phyloP scores from a whole-genome alignment of 139 green algal species.

The Chlorella sp. region DNA sequence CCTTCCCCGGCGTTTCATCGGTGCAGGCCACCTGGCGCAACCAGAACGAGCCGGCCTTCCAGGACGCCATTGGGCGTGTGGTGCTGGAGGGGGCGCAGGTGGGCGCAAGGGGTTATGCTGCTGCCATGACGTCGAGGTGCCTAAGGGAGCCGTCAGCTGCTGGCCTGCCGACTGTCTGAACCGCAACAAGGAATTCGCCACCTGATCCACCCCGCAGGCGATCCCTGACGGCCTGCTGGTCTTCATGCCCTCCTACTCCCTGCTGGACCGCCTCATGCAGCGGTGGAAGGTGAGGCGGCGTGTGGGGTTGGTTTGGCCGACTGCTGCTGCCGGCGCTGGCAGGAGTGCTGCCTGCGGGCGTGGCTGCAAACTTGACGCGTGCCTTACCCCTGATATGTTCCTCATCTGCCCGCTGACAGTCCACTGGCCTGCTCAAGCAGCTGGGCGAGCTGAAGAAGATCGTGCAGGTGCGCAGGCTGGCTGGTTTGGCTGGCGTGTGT shows the following conservation, averaged over 20 bases:
- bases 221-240: slow-evolving; percentile 93
- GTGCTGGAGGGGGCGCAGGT: slow-evolving; percentile 54
- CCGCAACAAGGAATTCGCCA: no score
- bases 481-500: no score
- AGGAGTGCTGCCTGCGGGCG: background rate
- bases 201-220: background rate
- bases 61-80: slow-evolving; percentile 66
- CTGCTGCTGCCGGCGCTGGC: background rate
- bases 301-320: no score
- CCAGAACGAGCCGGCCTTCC: slow-evolving; percentile 46
- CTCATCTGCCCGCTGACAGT: slow-evolving; percentile 45
- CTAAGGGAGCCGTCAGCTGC: no score
- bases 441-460: slow-evolving; percentile 76
- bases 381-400: background rate
- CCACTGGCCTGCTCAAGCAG: slow-evolving; percentile 63
- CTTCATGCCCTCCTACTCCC: slow-evolving; percentile 90
- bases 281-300: slow-evolving; percentile 76
- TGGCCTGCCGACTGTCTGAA: no score
- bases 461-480: slow-evolving; percentile 39
- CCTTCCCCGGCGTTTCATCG: background rate
- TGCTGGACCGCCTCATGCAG: slow-evolving; percentile 78
- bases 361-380: no score
- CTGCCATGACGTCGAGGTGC: no score
- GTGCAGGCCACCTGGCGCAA: slow-evolving; percentile 59
- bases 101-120: no score